Percentiles rank a stretch among this genome's conserved stretches.
phyloP scores from a whole-genome alignment of 352 stramenopile genomes.

The Nothophytophthora sp. region DNA sequence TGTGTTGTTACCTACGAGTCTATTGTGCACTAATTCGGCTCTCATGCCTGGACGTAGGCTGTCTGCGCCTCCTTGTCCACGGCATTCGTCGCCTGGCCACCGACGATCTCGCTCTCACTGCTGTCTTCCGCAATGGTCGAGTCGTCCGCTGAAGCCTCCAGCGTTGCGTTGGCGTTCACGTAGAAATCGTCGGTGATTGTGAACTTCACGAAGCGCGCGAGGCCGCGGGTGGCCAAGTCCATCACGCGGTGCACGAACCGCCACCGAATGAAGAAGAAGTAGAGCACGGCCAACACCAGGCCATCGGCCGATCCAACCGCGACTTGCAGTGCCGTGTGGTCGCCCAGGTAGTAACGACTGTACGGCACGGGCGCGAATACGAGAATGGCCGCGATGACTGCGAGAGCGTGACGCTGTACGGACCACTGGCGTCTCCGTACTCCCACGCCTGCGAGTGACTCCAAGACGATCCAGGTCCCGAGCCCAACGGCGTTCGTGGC shows the following conservation, averaged over 20 bases:
- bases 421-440: constrained; percentile 23
- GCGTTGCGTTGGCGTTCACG: constrained; percentile 12
- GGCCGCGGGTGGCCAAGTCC: constrained; percentile 14
- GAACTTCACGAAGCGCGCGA: constrained; percentile 26
- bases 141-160: constrained; percentile 13
- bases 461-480: constrained; percentile 38
- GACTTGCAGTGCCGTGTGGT: constrained; percentile 45
- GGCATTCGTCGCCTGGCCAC: constrained; percentile 1
- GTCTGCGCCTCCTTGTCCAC: constrained; percentile 27
- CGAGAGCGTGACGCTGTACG: constrained; percentile 8
- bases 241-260: constrained; percentile 24
- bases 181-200: constrained; percentile 45
- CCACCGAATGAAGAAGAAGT: constrained; percentile 44
- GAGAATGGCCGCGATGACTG: constrained; percentile 14
- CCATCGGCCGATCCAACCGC: constrained; percentile 29
- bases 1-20: constrained; percentile 11
- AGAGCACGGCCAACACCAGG: constrained; percentile 30
- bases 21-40: constrained; percentile 8
- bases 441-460: constrained; percentile 30
- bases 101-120: constrained; percentile 28
- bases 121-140: constrained; percentile 25
- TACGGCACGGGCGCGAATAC: constrained; percentile 41
- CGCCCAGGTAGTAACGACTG: constrained; percentile 47
- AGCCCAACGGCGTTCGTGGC: constrained; percentile 48
- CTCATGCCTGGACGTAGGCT: constrained; percentile 25